Evolutionary conservation across 2,329 filamentous ascomycete genomes (phyloP), one percentile per base, ranked within the genome.

Genomic region (Raffaelea deltoideospora): DNA sequence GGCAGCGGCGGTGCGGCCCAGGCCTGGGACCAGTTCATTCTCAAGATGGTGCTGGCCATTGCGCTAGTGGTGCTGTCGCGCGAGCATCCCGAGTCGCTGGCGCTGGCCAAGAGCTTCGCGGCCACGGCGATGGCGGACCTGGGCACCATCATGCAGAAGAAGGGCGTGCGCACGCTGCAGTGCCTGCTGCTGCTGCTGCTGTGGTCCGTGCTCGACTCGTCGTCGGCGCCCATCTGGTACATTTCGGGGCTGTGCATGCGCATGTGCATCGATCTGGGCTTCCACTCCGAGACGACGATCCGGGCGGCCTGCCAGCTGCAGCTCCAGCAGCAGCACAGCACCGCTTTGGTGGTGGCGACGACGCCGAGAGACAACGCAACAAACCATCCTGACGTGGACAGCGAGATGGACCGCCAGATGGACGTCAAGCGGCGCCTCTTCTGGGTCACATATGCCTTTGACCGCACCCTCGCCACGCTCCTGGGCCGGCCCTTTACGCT

Each of bases 401-500:
- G 14, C 7, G 20, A 8, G 31, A 35, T 28, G 5, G 41, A 37
- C 18, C 33, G 31, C 15, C 41, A 44, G 18, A 35, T 37, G 6
- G 38, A 34, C n/a, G 30, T 29, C 14, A 48, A 48, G 36, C 34
- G 47, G n/a, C 41, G 47, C 1, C 38, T 49, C 2, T 49, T 49
- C 27, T 49, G 47, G 47, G 45, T 47, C n/a, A 47, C 45, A 3
- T 49, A 48, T 27, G 41, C 37, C 3, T 47, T 48, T 34, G 47
- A 49, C 27, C 43, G 46, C 17, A 45, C 44, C 1, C 39, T 48
- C 8, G 41, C 43, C n/a, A 48, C 40, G 6, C 48, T 49, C 19
- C 40, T 48, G 3, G 47, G 47, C 6, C 41, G 47, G 7, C 47
- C 47, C 0, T 49, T 47, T 15, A 47, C 46, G 10, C 31, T 49